Evolutionary conservation across 495 filamentous ascomycete genomes (phyloP).

Genomic region (Hypoxylon rickii): DNA sequence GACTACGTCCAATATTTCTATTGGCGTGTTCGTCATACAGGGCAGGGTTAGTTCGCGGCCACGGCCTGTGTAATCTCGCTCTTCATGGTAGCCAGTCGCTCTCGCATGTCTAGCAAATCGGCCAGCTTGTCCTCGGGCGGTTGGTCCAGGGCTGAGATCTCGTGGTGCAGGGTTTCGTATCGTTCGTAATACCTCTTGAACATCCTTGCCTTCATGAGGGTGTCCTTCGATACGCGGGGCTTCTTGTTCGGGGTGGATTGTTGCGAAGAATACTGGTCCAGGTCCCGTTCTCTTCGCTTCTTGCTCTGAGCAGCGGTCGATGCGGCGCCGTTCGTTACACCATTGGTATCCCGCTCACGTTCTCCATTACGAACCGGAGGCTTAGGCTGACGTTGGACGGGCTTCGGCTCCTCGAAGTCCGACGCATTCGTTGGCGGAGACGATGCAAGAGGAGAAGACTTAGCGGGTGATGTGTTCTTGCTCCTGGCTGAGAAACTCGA

Average conservation of each 20-base stretch:
- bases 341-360: slow-evolving; percentile 13
- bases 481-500: slow-evolving; percentile 42
- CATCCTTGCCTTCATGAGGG: slow-evolving; percentile 58
- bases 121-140: slow-evolving; percentile 61
- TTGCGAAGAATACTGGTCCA: slow-evolving; percentile 31
- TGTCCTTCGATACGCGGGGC: slow-evolving; percentile 41
- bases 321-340: slow-evolving; percentile 25
- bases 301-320: slow-evolving; percentile 29
- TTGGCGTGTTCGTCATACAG: too few relatives aligned
- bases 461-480: slow-evolving; percentile 64
- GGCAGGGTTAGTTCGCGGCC: slow-evolving; percentile 37
- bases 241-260: slow-evolving; percentile 43
- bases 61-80: slow-evolving; percentile 63
- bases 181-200: slow-evolving; percentile 67
- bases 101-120: slow-evolving; percentile 64
- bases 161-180: slow-evolving; percentile 65
- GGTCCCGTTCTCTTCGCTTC: slow-evolving; percentile 47
- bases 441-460: slow-evolving; percentile 73
- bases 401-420: slow-evolving; percentile 55
- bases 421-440: slow-evolving; percentile 80
- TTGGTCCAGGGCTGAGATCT: slow-evolving; percentile 56
- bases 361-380: slow-evolving; percentile 30
- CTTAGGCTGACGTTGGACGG: slow-evolving; percentile 40
- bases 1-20: too few relatives aligned
- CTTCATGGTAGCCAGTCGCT: slow-evolving; percentile 65